phyloP scores from a whole-genome alignment of 495 filamentous ascomycete species.

The Baudoinia panamericana region DNA sequence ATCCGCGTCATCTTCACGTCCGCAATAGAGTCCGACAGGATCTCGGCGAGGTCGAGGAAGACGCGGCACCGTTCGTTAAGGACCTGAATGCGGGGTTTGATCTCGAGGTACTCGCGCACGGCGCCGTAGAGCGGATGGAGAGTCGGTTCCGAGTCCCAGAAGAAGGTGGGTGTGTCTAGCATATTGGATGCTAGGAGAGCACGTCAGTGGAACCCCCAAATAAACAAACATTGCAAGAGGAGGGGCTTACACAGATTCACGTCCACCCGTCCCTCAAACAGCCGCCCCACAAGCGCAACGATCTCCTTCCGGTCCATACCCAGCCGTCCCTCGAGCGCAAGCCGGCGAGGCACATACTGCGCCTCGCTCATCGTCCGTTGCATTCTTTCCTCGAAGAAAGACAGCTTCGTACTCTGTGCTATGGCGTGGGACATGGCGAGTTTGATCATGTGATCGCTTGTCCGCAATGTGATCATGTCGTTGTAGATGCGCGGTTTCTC shows the following conservation, averaged over 20 bases:
- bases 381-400: conserved; percentile 96
- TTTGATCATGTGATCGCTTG: conserved; percentile 97
- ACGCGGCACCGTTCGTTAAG: conserved; percentile 94
- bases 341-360: conserved; percentile 74
- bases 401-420: conserved; percentile 91
- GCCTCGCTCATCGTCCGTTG: conserved; percentile 83
- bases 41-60: conserved; percentile 92
- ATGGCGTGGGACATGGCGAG: conserved; percentile 94
- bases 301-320: conserved; percentile 90
- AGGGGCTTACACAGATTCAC: conserved; percentile 81
- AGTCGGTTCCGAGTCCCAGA: conserved; percentile 95
- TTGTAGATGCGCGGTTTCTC: conserved; percentile 86
- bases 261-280: conserved; percentile 91
- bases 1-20: conserved; percentile 87
- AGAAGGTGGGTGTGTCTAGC: conserved; percentile 95
- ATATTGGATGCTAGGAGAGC: conserved; percentile 68
- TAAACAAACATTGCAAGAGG: background rate
- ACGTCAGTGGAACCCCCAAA: background rate
- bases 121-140: conserved; percentile 89
- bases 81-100: conserved; percentile 84
- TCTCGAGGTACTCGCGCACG: conserved; percentile 94
- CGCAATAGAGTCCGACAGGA: conserved; percentile 79
- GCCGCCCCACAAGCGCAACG: conserved; percentile 71
- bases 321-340: conserved; percentile 78
- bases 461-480: conserved; percentile 95